phyloP scores from a whole-genome alignment of 768 basidiomycete species.

The Grammothele lineata region DNA sequence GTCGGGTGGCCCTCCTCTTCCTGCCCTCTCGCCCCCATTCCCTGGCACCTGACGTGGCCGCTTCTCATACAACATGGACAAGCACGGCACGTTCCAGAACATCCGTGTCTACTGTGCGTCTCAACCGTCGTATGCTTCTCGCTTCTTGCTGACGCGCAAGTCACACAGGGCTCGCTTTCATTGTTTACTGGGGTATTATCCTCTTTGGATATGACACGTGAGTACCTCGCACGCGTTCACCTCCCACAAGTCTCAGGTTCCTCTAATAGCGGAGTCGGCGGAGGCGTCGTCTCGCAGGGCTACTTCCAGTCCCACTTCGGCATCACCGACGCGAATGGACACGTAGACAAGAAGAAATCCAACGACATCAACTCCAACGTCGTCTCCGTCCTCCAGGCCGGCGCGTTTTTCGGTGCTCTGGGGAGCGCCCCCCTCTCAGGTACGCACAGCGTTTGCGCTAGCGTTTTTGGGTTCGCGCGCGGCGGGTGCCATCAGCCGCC shows the following conservation, averaged over 20 bases:
- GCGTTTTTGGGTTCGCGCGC: background rate
- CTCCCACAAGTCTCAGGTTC: slow-evolving; percentile 18
- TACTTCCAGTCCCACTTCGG: slow-evolving; percentile 66
- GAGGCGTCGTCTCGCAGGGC: slow-evolving; percentile 60
- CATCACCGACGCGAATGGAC: slow-evolving; percentile 42
- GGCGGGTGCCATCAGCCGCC: background rate
- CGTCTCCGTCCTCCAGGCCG: slow-evolving; percentile 83
- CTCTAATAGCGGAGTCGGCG: slow-evolving; percentile 50
- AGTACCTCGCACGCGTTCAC: slow-evolving; percentile 20
- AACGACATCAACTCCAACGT: slow-evolving; percentile 74
- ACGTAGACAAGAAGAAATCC: slow-evolving; percentile 31
- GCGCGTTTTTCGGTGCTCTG: slow-evolving; percentile 85
- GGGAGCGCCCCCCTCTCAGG: slow-evolving; percentile 67
- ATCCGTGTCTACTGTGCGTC: slow-evolving; percentile 62
- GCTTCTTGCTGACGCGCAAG: background rate
- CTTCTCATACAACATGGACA: slow-evolving; percentile 7
- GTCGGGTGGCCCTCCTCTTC: background rate
- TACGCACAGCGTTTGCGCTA: slow-evolving; percentile 26
- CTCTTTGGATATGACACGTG: slow-evolving; percentile 80
- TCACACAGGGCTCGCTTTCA: slow-evolving; percentile 60
- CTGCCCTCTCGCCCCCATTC: slow-evolving; percentile 2
- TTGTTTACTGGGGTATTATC: slow-evolving; percentile 77
- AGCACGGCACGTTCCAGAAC: slow-evolving; percentile 40
- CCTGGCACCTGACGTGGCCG: too few relatives aligned
- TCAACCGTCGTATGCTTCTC: background rate